A percentile compares a stretch with the other conserved stretches of the same genome.
These are phyloP conservation scores for Hibiscus trionum DNA, from an alignment of 345 rosid genomes.

Conservation along the genomic window DNA sequence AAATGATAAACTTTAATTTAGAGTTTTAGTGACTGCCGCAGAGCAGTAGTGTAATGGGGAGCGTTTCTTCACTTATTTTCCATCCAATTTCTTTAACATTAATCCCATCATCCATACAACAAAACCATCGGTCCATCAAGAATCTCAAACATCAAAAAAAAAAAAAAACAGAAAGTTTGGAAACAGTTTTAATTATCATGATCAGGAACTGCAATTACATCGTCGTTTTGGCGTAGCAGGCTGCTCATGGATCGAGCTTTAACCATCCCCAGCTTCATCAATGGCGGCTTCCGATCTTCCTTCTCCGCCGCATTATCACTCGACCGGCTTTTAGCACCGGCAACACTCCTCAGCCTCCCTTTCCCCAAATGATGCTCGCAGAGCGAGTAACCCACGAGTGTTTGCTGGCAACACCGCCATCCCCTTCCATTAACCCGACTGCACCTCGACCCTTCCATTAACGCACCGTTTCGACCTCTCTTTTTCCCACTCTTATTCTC, in stretches of 20 bases:
- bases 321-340: conserved; percentile 33
- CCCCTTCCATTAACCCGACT: conserved; percentile 98
- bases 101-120: background rate
- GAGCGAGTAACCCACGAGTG: conserved; percentile 86
- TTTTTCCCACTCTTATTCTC: conserved; percentile 25
- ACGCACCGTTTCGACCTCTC: conserved; percentile 42
- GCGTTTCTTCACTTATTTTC: too few relatives aligned
- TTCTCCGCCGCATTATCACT: background rate
- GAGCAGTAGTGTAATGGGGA: too few relatives aligned
- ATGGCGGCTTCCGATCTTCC: background rate
- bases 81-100: too few relatives aligned
- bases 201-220: background rate
- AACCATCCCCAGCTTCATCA: conserved; percentile 68
- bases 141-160: background rate
- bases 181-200: conserved; percentile 1
- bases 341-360: conserved; percentile 78
- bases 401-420: conserved; percentile 93
- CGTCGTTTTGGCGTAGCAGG: conserved; percentile 52
- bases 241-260: conserved; percentile 95
- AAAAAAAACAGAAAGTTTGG: background rate
- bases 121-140: background rate
- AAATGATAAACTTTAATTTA: too few relatives aligned
- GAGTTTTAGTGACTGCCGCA: too few relatives aligned
- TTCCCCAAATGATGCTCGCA: conserved; percentile 97
- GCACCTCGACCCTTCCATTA: conserved; percentile 85